Percentiles rank a stretch among this genome's conserved stretches.
Evolutionary conservation across 148 eudicot genomes (phyloP).

Genomic region (Rhododendron williamsianum): DNA sequence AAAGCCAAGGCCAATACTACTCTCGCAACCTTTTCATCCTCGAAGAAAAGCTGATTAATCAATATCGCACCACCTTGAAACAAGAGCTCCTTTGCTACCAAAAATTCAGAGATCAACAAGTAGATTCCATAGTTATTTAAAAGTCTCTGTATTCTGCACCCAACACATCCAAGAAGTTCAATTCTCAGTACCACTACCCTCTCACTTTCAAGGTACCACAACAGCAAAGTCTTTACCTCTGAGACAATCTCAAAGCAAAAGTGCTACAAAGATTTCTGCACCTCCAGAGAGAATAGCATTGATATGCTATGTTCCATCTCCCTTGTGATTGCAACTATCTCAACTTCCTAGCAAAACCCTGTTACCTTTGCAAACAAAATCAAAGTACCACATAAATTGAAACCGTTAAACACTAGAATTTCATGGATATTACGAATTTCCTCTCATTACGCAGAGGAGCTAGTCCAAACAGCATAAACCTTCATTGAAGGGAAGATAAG

Average conservation of each 20-base stretch:
- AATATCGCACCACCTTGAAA: too few species aligned
- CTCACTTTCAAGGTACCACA: too few species aligned
- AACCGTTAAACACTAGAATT: not conserved
- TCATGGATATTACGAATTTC: not conserved
- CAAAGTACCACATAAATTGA: not conserved
- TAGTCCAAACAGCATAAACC: not conserved
- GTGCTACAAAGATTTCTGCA: too few species aligned
- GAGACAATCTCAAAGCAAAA: too few species aligned
- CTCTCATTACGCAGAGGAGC: not conserved
- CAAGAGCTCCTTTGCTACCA: too few species aligned
- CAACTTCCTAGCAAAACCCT: too few species aligned
- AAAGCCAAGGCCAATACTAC: too few species aligned
- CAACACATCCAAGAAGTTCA: not conserved
- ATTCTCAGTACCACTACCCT: not conserved
- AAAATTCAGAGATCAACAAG: too few species aligned
- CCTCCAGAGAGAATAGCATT: not conserved
- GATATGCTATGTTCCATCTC: not conserved
- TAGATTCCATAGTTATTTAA: too few species aligned
- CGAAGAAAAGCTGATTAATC: too few species aligned
- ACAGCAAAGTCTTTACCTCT: too few species aligned
- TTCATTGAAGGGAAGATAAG: not conserved
- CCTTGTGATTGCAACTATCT: not conserved
- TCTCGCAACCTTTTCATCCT: too few species aligned
- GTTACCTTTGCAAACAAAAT: not conserved
- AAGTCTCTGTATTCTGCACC: not conserved